Base-by-base conservation (phyloP, 2,329 filamentous ascomycete genomes). In the Microcyclospora tardicrescens region DNA sequence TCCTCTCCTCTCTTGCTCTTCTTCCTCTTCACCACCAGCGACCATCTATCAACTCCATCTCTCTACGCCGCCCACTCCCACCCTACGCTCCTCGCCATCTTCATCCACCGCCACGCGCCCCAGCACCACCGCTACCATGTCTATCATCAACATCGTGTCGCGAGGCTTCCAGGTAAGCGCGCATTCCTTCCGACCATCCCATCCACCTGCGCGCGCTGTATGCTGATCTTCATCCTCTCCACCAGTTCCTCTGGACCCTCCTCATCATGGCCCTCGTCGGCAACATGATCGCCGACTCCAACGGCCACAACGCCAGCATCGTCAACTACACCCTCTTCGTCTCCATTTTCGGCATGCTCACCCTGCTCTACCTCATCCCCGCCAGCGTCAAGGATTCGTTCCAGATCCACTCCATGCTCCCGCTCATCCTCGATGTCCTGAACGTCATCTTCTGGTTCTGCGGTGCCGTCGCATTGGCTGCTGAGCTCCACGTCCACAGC, bases 401-500 rank as follows among this genome's bases (percentile, higher is more conserved):
- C 42, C 63, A 64, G 45, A 57, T 74, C 38, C 52, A 57, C 36
- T 70, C 72, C 19, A 54, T 77, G 12, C 58, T 73, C 36, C 60
- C 73, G 40, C 56, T 79, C 28, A 64, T 60, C 11, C 59, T 80
- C 35, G 80, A 84, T 59, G 64, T 54, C 10, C 51, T 76, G 27
- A 73, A 76, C 38, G 66, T 72, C 2, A 57, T 86, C 39, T 81
- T 87, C 66, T 79, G 74, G 48, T 75, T 86, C 53, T 77, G 83
- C 58, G 72, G 66, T 40, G 81, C 72, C 44, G 68, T 87, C 43
- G 81, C 83, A 9, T 68, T 84, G 32, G 73, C 83, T 4, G 78
- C 80, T 16, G 77, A 79, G 59, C 69, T 87, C 8, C 61, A 65
- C n/a, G 75, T 71, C 6, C 74, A 77, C 56, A 77, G 81, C 68